Evolutionary conservation across 176 grass and related monocot genomes (phyloP), one percentile per base, ranked within the genome.

Genomic region (Urochloa ruziziensis): DNA sequence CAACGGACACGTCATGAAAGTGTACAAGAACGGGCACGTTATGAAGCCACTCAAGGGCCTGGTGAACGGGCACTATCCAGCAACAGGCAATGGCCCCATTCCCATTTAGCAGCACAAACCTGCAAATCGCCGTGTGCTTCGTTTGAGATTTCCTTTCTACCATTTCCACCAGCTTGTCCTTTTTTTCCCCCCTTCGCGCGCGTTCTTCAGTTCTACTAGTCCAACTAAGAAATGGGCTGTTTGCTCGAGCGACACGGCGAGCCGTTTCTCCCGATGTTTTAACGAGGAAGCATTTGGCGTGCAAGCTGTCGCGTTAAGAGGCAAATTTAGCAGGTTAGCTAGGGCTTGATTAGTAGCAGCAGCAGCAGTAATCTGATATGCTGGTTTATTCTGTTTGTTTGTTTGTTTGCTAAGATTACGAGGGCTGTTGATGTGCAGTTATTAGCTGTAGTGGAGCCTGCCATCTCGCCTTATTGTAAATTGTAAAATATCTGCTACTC

Each of bases 211-310:
- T 48, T 70, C 84, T 42, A 53, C 87, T 70, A 75, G 54, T 34
- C 54, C 47, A 65, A 49, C 57, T 28, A 81, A 82, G 10, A 74
- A 86, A 90, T 25, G 77, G 68, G 43, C 44, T 2, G 44, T 81
- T 52, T 82, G 78, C 83, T 82, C 83, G 39, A 58, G 84, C 66
- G 88, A 86, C 88, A 78, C 18, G 67, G 70, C 49, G 75, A 73
- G 84, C 79, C 49, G 49, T 86, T 91, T 88, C 94, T 40, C 39
- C 39, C 87, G 42, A 82, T 44, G 53, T 96, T 96, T 96, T 96
- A 87, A 24, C 64, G 35, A 87, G 94, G 91, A 87, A 86, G 88
- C 68, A 70, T 49, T 49, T 56, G 72, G 78, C 72, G 25, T 49
- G 36, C 18, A 32, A 58, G 81, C 62, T 48, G 76, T 86, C 66